These are phyloP conservation scores for Diaporthe citrichinensis DNA, from an alignment of 2,329 filamentous ascomycete species.

Conservation along the genomic window DNA sequence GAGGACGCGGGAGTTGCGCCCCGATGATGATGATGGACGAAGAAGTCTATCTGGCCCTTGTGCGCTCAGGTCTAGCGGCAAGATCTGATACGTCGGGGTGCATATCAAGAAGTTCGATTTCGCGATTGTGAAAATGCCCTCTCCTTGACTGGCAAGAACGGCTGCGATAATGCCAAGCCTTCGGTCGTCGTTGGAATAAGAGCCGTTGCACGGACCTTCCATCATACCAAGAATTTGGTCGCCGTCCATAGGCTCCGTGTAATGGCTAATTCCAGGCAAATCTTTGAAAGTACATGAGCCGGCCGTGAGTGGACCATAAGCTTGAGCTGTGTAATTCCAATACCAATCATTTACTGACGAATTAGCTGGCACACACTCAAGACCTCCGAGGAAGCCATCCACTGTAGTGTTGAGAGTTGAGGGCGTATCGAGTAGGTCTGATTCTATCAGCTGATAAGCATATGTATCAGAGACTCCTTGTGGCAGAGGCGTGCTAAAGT, in stretches of 20 bases:
- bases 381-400: background rate
- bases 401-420: background rate
- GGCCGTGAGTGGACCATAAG: too few relatives aligned
- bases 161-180: background rate
- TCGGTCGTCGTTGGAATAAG: too few relatives aligned
- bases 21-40: background rate
- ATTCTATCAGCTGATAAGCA: slow-evolving; percentile 15
- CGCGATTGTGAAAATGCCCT: background rate
- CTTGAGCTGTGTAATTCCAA: background rate
- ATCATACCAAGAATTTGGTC: too few relatives aligned
- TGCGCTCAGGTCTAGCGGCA: background rate
- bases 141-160: background rate
- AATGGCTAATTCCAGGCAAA: too few relatives aligned
- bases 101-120: background rate
- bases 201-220: too few relatives aligned
- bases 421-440: background rate
- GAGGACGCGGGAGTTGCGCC: background rate
- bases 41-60: background rate
- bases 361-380: background rate
- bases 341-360: too few relatives aligned
- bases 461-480: background rate
- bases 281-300: background rate
- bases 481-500: background rate
- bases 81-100: background rate
- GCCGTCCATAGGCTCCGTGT: too few relatives aligned